Percentiles rank a stretch among this genome's conserved stretches.
These are phyloP conservation scores for Bullera alba DNA, from an alignment of 768 basidiomycete genomes.

Conservation along the genomic window DNA sequence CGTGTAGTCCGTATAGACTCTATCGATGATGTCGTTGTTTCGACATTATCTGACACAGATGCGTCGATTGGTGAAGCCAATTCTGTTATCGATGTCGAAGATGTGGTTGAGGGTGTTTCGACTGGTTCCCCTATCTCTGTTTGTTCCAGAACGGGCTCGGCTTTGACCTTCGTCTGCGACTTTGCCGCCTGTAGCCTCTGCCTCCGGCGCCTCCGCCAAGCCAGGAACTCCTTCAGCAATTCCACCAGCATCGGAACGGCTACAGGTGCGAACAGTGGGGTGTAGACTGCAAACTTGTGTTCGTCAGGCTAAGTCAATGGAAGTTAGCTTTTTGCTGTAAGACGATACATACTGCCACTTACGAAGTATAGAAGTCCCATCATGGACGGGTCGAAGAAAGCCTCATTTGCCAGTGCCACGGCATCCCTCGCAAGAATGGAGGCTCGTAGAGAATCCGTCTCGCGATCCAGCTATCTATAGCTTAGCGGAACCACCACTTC, in stretches of 20 bases:
- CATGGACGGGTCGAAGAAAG: slow-evolving; percentile 97
- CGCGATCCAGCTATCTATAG: slow-evolving; percentile 7
- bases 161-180: not conserved
- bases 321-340: not conserved
- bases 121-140: too few species aligned
- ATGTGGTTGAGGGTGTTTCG: too few species aligned
- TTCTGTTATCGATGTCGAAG: too few species aligned
- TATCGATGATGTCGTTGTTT: too few species aligned
- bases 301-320: slow-evolving; percentile 69
- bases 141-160: too few species aligned
- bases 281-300: slow-evolving; percentile 95
- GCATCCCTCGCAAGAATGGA: slow-evolving; percentile 35
- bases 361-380: slow-evolving; percentile 85
- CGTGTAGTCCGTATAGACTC: too few species aligned
- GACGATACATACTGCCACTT: slow-evolving; percentile 8
- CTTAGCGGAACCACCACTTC: not conserved
- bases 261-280: slow-evolving; percentile 86
- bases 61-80: too few species aligned
- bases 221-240: slow-evolving; percentile 62
- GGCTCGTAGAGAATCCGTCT: slow-evolving; percentile 8
- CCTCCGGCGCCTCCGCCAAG: slow-evolving; percentile 51
- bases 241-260: slow-evolving; percentile 74
- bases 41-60: too few species aligned
- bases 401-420: slow-evolving; percentile 50
- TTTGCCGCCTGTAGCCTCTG: not conserved